Conservation (phyloP, 1,139 yeast genomes). For the Lodderomyces theae region DNA sequence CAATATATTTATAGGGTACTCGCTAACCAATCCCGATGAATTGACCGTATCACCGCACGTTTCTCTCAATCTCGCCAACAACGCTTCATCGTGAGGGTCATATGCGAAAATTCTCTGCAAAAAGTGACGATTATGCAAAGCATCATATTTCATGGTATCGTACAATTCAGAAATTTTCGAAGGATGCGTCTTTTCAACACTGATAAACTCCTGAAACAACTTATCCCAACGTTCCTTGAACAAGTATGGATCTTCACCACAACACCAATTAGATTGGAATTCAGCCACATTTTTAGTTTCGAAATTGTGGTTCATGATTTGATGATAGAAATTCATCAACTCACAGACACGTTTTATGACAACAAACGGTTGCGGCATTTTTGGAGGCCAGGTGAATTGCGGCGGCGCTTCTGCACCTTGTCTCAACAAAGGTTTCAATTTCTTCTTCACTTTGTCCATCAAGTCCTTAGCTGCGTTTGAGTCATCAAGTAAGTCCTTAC, state of each 20-base stretch:
- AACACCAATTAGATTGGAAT: slow-evolving; percentile 89
- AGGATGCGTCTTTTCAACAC: slow-evolving; percentile 96
- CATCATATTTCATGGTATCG: slow-evolving; percentile 98
- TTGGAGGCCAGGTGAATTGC: slow-evolving; percentile 98
- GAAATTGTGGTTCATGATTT: slow-evolving; percentile 81
- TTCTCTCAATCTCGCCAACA: slow-evolving; percentile 33
- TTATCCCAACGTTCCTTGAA: slow-evolving; percentile 98
- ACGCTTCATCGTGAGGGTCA: slow-evolving; percentile 52
- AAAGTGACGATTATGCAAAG: slow-evolving; percentile 89
- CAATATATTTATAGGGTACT: slow-evolving; percentile 75
- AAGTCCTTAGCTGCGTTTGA: slow-evolving; percentile 97
- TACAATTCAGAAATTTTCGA: slow-evolving; percentile 93
- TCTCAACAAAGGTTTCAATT: slow-evolving; percentile 87
- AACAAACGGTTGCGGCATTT: slow-evolving; percentile 94
- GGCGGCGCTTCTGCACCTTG: slow-evolving; percentile 99
- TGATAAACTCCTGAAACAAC: slow-evolving; percentile 84
- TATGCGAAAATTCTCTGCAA: slow-evolving; percentile 79
- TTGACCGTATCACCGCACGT: slow-evolving; percentile 54
- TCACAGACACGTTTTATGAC: slow-evolving; percentile 94
- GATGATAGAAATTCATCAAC: slow-evolving; percentile 88
- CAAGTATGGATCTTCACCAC: slow-evolving; percentile 88
- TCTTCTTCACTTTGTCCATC: slow-evolving; percentile 97
- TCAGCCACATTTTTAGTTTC: slow-evolving; percentile 59
- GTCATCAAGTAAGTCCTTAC: slow-evolving; percentile 92
- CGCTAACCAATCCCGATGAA: slow-evolving; percentile 64